Conservation (phyloP, 2,329 filamentous ascomycete genomes). For the Verticillium isaacii region DNA sequence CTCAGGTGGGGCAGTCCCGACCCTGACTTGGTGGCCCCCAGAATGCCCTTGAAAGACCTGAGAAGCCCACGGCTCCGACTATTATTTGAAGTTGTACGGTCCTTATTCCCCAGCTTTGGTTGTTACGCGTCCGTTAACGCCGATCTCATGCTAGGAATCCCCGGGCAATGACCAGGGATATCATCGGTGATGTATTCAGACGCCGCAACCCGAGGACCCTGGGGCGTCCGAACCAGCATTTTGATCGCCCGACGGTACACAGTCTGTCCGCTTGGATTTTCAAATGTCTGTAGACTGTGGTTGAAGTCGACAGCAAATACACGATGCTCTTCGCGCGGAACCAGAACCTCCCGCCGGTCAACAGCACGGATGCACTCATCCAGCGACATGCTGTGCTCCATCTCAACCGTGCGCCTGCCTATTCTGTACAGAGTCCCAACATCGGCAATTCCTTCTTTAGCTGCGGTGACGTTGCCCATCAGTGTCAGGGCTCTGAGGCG, state of each 20-base stretch:
- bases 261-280: background rate
- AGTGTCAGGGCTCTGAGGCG: constrained; percentile 31
- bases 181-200: constrained; percentile 6
- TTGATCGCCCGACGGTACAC: constrained; percentile 7
- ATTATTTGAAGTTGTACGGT: too few relatives aligned
- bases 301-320: constrained; percentile 3
- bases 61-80: too few relatives aligned
- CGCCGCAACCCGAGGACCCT: background rate
- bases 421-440: constrained; percentile 4
- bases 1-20: too few relatives aligned
- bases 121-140: background rate
- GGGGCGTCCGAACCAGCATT: background rate
- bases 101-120: background rate
- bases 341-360: background rate
- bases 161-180: background rate
- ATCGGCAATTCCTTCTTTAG: constrained; percentile 11
- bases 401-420: constrained; percentile 3
- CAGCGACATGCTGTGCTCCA: constrained; percentile 6
- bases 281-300: background rate
- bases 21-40: too few relatives aligned
- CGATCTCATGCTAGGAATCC: background rate
- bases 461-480: constrained; percentile 7
- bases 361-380: background rate
- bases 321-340: constrained; percentile 3
- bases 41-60: too few relatives aligned